Evolutionary conservation across 1,139 yeast genomes (phyloP), one percentile per base, ranked within the genome.

Genomic region (Suhomyces bokatorum): DNA sequence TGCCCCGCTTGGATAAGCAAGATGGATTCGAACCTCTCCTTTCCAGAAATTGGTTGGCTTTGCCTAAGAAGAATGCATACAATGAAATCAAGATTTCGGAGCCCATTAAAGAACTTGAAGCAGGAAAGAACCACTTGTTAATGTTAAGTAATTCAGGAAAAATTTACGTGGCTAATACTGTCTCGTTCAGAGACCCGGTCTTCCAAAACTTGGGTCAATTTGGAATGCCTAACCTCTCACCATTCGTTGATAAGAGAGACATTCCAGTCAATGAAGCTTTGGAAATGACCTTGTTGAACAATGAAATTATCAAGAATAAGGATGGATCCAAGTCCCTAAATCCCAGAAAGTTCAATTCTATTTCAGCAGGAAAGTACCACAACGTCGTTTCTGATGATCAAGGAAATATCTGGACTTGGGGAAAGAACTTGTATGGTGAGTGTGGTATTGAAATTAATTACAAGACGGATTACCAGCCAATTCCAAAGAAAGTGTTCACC

Each of bases 361-460:
- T 91, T 39, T 88, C 95, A 1, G 70, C 86, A 44, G 98, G 98
- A 2, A 74, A 75, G 40, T 75, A 71, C 60, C 96, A 89, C 65
- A 81, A 89, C 8, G 60, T 90, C 26, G 95, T 82, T 1, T 62
- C 78, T 27, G 93, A 88, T 53, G 56, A 68, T 2, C 59, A 71
- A 20, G 95, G 93, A 13, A 73, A 75, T 46, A 68, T 89, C 14
- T 87, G 85, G 80, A 78, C 90, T 1, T 91, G 95, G 80, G 99
- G 99, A 27, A 80, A 80, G 48, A 93, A 93, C 61, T 70, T 79
- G 2, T 79, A 68, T 60, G 98, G 99, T 20, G 93, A 93, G 59
- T 73, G 95, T 49, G 96, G 91, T n/a, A 71, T 80, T 39, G 82
- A 83, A 8, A 83, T 85, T 40, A 72, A 79, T 24, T 80, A 80